These are phyloP conservation scores for Lepidopterella palustris DNA, from an alignment of 495 filamentous ascomycete genomes.

Conservation along the genomic window DNA sequence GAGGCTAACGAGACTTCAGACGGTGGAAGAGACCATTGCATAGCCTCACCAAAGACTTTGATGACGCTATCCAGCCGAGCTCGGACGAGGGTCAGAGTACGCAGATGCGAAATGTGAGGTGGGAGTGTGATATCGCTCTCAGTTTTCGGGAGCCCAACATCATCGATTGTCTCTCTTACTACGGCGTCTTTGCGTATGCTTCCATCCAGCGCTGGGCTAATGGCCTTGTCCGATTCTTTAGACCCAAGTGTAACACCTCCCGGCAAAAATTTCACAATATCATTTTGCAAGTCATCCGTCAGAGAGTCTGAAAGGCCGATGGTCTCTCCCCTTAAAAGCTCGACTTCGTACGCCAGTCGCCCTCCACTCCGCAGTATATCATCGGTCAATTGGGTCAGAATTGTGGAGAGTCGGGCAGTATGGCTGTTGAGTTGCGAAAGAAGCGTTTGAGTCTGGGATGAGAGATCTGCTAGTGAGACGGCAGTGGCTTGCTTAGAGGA, in stretches of 20 bases:
- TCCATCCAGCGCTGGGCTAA: not conserved
- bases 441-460: slow-evolving; percentile 72
- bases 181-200: not conserved
- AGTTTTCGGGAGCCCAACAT: no score
- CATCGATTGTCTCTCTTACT: not conserved
- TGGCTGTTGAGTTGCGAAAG: slow-evolving; percentile 84
- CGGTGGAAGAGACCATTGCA: slow-evolving; percentile 86
- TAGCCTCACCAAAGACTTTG: slow-evolving; percentile 82
- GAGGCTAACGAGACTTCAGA: slow-evolving; percentile 55
- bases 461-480: slow-evolving; percentile 67
- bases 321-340: slow-evolving; percentile 82
- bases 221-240: slow-evolving; percentile 12
- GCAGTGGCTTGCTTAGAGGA: slow-evolving; percentile 36
- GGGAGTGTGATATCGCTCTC: slow-evolving; percentile 47
- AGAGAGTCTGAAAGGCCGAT: slow-evolving; percentile 69
- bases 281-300: slow-evolving; percentile 59
- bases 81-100: slow-evolving; percentile 76
- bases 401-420: slow-evolving; percentile 73
- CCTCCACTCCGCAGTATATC: slow-evolving; percentile 85
- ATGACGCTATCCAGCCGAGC: slow-evolving; percentile 77
- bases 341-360: slow-evolving; percentile 88
- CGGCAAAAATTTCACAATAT: slow-evolving; percentile 64
- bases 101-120: slow-evolving; percentile 65
- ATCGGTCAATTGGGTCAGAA: slow-evolving; percentile 81
- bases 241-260: slow-evolving; percentile 36